Percentiles rank a stretch among this genome's conserved stretches.
phyloP scores from a whole-genome alignment of 2,329 filamentous ascomycete genomes.

The Curvularia hawaiiensis region DNA sequence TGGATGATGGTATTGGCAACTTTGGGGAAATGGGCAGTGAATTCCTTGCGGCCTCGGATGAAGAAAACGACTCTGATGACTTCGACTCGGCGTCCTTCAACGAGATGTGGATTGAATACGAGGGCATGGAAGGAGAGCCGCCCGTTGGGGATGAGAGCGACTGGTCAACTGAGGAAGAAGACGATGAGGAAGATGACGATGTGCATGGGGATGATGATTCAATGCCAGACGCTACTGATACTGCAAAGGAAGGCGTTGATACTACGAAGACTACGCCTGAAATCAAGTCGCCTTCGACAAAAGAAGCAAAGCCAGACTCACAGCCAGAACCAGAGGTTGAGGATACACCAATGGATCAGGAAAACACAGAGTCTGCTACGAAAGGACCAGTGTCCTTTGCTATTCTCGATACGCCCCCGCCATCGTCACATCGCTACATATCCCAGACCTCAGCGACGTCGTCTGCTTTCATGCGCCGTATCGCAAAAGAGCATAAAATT shows the following conservation, averaged over 20 bases:
- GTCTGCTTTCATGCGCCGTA: slow-evolving; percentile 53
- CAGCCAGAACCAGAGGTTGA: slow-evolving; percentile 5
- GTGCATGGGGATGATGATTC: slow-evolving; percentile 35
- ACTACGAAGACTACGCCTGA: slow-evolving; percentile 47
- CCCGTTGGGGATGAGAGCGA: slow-evolving; percentile 41
- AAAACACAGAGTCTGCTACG: slow-evolving; percentile 10
- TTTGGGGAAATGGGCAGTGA: slow-evolving; percentile 31
- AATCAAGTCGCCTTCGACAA: slow-evolving; percentile 25
- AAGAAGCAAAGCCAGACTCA: slow-evolving; percentile 28
- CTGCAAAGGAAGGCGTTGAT: slow-evolving; percentile 22
- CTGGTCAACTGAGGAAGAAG: slow-evolving; percentile 47
- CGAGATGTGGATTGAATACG: slow-evolving; percentile 48
- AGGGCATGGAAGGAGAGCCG: slow-evolving; percentile 43
- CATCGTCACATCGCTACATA: slow-evolving; percentile 47
- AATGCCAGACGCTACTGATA: slow-evolving; percentile 36
- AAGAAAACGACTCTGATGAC: slow-evolving; percentile 40
- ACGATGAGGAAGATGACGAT: slow-evolving; percentile 34
- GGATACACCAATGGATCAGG: slow-evolving; percentile 12
- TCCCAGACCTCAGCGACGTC: slow-evolving; percentile 50
- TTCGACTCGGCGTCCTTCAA: slow-evolving; percentile 44
- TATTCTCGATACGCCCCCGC: slow-evolving; percentile 45
- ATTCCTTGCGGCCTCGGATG: slow-evolving; percentile 41
- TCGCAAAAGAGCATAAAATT: slow-evolving; percentile 64
- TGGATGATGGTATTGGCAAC: slow-evolving; percentile 41
- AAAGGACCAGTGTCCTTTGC: slow-evolving; percentile 34